phyloP scores from a whole-genome alignment of 1,284 basidiomycete species.

The Mycena sp. region DNA sequence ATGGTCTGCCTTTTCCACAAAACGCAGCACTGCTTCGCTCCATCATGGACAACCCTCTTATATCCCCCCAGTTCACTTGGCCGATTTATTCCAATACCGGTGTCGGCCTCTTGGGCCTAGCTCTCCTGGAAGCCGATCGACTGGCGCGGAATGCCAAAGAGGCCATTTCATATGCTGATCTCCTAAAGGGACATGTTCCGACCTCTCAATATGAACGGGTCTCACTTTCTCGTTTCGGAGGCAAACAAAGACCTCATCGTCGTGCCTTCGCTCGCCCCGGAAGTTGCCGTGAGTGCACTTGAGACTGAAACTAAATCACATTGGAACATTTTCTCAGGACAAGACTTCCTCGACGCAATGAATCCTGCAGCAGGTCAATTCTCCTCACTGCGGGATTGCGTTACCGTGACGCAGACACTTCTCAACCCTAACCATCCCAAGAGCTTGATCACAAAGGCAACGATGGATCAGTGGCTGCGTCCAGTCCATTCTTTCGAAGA shows the following conservation, averaged over 20 bases:
- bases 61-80: not conserved
- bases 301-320: not conserved
- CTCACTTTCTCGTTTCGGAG: not conserved
- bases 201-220: not conserved
- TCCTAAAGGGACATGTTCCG: constrained; percentile 3
- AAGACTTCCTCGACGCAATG: constrained; percentile 17
- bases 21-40: not conserved
- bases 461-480: constrained; percentile 12
- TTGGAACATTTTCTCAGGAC: not conserved
- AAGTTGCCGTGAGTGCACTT: not conserved
- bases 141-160: not conserved
- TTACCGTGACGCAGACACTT: not conserved
- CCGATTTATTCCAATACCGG: constrained; percentile 12
- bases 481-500: constrained; percentile 6
- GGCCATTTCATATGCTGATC: constrained; percentile 1
- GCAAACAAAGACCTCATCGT: not conserved
- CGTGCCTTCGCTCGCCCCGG: constrained; percentile 1
- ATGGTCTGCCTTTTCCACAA: constrained; percentile 5
- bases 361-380: constrained; percentile 12
- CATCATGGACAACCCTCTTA: not conserved
- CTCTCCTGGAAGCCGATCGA: constrained; percentile 3
- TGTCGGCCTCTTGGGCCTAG: not conserved
- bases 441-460: not conserved
- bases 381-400: constrained; percentile 9
- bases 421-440: not conserved